These are phyloP conservation scores for Boletus reticulatus DNA, from an alignment of 768 basidiomycete genomes.

Conservation along the genomic window DNA sequence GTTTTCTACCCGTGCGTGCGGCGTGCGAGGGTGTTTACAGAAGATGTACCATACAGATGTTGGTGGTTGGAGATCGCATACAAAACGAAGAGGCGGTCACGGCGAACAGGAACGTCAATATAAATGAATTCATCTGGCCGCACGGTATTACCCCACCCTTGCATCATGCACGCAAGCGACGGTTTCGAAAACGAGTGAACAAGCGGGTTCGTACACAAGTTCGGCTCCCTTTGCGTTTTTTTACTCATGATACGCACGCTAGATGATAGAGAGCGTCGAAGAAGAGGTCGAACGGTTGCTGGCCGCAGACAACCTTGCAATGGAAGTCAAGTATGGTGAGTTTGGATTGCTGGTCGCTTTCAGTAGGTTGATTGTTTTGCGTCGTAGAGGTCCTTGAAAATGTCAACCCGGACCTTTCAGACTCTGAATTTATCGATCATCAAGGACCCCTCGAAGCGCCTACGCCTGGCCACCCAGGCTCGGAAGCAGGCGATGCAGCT, in stretches of 20 bases:
- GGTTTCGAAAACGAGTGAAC: constrained; percentile 90
- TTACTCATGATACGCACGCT: constrained; percentile 6
- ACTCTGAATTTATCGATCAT: constrained; percentile 80
- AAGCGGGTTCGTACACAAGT: constrained; percentile 51
- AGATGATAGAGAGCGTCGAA: constrained; percentile 95
- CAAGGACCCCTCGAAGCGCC: constrained; percentile 60
- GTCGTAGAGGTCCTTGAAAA: constrained; percentile 77
- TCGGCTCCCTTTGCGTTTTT: background rate
- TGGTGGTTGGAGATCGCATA: constrained; percentile 78
- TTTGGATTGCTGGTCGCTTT: background rate
- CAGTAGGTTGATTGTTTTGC: background rate
- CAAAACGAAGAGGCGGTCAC: constrained; percentile 65
- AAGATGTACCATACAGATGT: constrained; percentile 60
- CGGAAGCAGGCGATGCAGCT: constrained; percentile 61
- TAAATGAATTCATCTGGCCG: constrained; percentile 97
- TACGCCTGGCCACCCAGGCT: constrained; percentile 66
- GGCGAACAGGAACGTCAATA: constrained; percentile 70
- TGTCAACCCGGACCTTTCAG: constrained; percentile 87
- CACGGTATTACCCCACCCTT: constrained; percentile 95
- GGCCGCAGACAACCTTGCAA: constrained; percentile 73
- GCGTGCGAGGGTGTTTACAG: constrained; percentile 11
- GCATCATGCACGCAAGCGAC: constrained; percentile 83
- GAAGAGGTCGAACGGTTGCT: constrained; percentile 87
- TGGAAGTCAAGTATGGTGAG: constrained; percentile 76
- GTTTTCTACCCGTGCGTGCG: constrained; percentile 5